Percentiles rank a stretch among this genome's conserved stretches.
These are phyloP conservation scores for Ganoderma sinense DNA, from an alignment of 1,284 basidiomycete genomes.

Conservation along the genomic window DNA sequence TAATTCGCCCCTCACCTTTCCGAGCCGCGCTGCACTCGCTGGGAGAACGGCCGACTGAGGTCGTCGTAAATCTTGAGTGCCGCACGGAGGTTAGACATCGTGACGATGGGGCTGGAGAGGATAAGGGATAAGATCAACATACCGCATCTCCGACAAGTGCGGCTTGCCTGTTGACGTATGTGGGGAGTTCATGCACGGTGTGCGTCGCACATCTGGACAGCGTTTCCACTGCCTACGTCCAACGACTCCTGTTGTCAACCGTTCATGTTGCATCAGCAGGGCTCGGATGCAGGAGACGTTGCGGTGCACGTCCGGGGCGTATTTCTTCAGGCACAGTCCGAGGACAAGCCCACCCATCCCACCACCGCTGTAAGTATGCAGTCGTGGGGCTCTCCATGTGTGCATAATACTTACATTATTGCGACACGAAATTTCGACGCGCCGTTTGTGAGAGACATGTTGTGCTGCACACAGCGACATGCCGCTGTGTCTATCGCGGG, in stretches of 20 bases:
- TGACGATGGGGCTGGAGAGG: conserved; percentile 8
- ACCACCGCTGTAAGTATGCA: too few relatives aligned
- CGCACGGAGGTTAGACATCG: neutral
- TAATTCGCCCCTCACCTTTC: neutral
- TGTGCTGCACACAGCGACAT: too few relatives aligned
- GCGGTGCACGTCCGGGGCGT: conserved; percentile 44
- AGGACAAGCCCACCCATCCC: too few relatives aligned
- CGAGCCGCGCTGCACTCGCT: conserved; percentile 19
- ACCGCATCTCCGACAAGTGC: conserved; percentile 43
- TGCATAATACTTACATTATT: too few relatives aligned
- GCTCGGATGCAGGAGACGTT: conserved; percentile 46
- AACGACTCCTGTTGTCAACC: too few relatives aligned
- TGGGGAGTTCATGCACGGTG: conserved; percentile 31
- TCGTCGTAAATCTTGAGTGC: conserved; percentile 23
- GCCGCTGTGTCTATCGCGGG: too few relatives aligned
- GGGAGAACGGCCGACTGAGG: conserved; percentile 17
- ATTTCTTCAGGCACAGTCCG: conserved; percentile 45
- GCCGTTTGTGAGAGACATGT: too few relatives aligned
- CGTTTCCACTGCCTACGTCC: neutral
- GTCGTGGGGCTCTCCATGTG: too few relatives aligned
- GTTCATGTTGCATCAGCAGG: conserved; percentile 39
- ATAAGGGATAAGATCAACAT: conserved; percentile 9
- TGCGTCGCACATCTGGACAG: conserved; percentile 35
- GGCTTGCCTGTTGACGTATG: conserved; percentile 33
- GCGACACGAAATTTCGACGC: too few relatives aligned